These are phyloP conservation scores for Parmelia sp. DNA, from an alignment of 495 filamentous ascomycete genomes.

Conservation along the genomic window DNA sequence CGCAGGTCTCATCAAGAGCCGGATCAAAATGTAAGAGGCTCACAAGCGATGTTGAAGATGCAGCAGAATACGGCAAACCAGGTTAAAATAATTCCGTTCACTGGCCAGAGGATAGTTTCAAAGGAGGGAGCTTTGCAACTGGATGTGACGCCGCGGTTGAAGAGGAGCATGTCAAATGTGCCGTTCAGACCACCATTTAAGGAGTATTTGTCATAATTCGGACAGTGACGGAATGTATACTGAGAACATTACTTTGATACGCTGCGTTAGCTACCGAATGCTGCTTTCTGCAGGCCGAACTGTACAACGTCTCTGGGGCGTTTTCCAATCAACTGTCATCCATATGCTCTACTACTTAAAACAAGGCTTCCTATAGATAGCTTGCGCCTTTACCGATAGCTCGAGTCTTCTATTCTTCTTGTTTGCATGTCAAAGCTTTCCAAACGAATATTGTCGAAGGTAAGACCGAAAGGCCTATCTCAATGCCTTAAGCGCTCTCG, in stretches of 20 bases:
- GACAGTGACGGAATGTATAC: background rate
- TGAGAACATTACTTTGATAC: no score
- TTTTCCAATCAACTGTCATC: no score
- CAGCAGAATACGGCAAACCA: background rate
- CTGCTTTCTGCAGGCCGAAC: no score
- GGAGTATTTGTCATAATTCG: background rate
- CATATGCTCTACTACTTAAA: no score
- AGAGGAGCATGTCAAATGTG: conserved; percentile 12
- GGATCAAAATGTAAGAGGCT: background rate
- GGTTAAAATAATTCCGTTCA: background rate
- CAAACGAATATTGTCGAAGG: background rate
- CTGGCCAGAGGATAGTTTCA: background rate
- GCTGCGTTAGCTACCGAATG: no score
- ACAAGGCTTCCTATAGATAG: no score
- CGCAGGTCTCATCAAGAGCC: conserved; percentile 6
- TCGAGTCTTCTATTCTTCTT: background rate
- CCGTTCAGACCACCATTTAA: conserved; percentile 20
- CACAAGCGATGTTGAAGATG: background rate
- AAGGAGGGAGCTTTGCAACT: background rate
- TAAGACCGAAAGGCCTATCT: background rate
- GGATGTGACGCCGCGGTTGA: conserved; percentile 10
- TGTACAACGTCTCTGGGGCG: no score
- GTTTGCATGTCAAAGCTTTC: background rate
- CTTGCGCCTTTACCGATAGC: background rate
- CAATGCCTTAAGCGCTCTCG: background rate